Evolutionary conservation across 257 asterid species (phyloP).

Genomic region (Coffea eugenioides): DNA sequence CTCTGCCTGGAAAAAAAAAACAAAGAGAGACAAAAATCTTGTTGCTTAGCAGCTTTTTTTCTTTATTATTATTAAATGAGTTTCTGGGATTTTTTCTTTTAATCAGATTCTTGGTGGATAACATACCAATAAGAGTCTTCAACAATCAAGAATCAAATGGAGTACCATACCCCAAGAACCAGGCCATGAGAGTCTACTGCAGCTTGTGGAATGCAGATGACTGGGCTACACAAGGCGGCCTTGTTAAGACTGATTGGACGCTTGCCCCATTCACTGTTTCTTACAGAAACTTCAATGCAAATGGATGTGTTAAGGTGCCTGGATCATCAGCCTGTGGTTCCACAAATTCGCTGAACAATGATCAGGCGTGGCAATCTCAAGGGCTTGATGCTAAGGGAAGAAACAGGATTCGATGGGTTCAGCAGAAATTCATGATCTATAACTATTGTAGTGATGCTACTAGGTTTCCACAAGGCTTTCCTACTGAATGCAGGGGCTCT

Average conservation of each 20-base stretch:
- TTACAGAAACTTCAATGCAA: too few species aligned
- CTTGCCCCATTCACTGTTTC: background rate
- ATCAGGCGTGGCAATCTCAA: slow-evolving; percentile 31
- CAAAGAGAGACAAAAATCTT: background rate
- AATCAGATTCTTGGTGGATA: background rate
- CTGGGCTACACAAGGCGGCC: background rate
- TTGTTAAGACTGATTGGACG: background rate
- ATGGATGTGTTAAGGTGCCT: background rate
- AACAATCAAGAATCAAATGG: background rate
- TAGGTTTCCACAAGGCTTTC: slow-evolving; percentile 18
- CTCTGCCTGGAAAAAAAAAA: too few species aligned
- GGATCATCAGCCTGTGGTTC: slow-evolving; percentile 22
- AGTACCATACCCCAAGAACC: background rate
- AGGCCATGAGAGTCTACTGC: background rate
- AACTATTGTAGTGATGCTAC: slow-evolving; percentile 8
- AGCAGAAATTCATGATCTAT: slow-evolving; percentile 38
- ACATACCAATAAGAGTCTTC: background rate
- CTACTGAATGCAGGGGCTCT: slow-evolving; percentile 15
- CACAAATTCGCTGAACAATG: slow-evolving; percentile 10
- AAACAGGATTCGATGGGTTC: slow-evolving; percentile 52
- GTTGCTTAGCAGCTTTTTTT: background rate
- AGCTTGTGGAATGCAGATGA: background rate
- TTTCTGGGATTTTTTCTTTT: too few species aligned
- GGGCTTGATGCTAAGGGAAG: slow-evolving; percentile 37
- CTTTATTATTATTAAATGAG: too few species aligned